phyloP scores from a whole-genome alignment of 768 basidiomycete genomes.

The Boletellus ananas region DNA sequence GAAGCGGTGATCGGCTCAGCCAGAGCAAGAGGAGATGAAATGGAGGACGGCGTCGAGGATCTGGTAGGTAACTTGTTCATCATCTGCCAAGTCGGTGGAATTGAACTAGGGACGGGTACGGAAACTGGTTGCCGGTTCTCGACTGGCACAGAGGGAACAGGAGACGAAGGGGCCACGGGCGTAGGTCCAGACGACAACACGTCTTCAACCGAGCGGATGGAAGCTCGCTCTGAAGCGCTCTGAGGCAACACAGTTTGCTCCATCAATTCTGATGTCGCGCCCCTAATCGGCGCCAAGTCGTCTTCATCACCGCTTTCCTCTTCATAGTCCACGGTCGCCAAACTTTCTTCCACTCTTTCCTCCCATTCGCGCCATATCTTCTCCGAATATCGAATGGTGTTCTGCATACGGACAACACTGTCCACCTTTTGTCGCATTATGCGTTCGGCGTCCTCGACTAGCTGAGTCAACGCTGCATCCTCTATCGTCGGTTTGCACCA shows the following conservation, averaged over 20 bases:
- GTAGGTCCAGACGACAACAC: conserved; percentile 57
- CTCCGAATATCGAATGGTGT: conserved; percentile 94
- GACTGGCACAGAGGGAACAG: conserved; percentile 21
- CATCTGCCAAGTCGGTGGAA: conserved; percentile 41
- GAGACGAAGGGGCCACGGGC: conserved; percentile 58
- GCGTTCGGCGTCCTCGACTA: conserved; percentile 84
- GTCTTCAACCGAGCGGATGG: conserved; percentile 23
- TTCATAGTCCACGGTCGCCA: conserved; percentile 56
- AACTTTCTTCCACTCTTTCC: conserved; percentile 69
- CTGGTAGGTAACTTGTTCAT: conserved; percentile 57
- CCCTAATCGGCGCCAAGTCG: conserved; percentile 34
- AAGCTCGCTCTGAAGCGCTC: conserved; percentile 12
- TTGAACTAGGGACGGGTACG: conserved; percentile 41
- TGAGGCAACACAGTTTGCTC: conserved; percentile 16
- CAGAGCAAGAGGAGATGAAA: conserved; percentile 82
- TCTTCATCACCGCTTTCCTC: conserved; percentile 47
- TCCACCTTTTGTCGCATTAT: conserved; percentile 92
- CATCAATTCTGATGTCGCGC: conserved; percentile 20
- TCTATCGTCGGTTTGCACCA: conserved; percentile 87
- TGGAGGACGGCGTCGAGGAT: conserved; percentile 84
- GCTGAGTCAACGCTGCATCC: conserved; percentile 77
- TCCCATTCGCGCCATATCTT: conserved; percentile 98
- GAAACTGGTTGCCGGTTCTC: conserved; percentile 28
- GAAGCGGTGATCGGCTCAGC: conserved; percentile 82
- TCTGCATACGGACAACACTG: conserved; percentile 93